Conservation (phyloP, 768 basidiomycete genomes). For the Termitomyces bulborhizus region DNA sequence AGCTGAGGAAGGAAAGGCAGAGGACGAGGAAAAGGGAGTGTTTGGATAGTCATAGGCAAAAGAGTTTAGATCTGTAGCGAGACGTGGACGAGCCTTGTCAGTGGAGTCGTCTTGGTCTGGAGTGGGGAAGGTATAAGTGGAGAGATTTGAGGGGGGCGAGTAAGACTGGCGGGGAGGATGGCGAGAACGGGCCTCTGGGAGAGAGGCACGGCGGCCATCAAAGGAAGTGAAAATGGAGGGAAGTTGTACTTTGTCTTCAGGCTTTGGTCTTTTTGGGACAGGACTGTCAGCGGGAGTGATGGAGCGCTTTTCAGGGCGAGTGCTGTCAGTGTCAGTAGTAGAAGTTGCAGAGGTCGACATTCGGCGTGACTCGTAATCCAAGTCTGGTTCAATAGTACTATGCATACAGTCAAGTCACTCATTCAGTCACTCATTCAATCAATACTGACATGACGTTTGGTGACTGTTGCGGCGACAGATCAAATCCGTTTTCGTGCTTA, state of each 20-base stretch:
- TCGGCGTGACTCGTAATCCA: slow-evolving; percentile 55
- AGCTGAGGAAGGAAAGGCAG: slow-evolving; percentile 42
- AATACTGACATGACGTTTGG: no score
- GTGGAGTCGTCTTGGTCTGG: slow-evolving; percentile 15
- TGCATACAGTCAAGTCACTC: no score
- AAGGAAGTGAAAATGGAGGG: slow-evolving; percentile 71
- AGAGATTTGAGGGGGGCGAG: slow-evolving; percentile 30
- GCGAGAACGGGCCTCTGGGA: slow-evolving; percentile 48
- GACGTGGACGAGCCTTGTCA: slow-evolving; percentile 37
- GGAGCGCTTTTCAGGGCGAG: slow-evolving; percentile 54
- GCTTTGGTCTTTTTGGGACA: slow-evolving; percentile 43
- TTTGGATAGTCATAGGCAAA: slow-evolving; percentile 31
- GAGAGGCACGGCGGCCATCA: slow-evolving; percentile 52
- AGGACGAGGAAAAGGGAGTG: slow-evolving; percentile 30
- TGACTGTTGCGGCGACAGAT: slow-evolving; percentile 3
- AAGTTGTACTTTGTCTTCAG: slow-evolving; percentile 53
- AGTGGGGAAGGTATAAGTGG: slow-evolving; percentile 51
- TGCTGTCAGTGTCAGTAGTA: slow-evolving; percentile 61
- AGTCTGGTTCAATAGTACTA: no score
- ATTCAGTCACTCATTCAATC: no score
- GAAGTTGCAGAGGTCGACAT: slow-evolving; percentile 58
- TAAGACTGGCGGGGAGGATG: slow-evolving; percentile 36
- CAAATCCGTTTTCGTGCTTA: slow-evolving; percentile 28
- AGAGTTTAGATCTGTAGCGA: slow-evolving; percentile 33
- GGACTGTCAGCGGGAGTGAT: slow-evolving; percentile 52